A percentile compares a stretch with the other conserved stretches of the same genome.
These are phyloP conservation scores for Trichothecium roseum DNA, from an alignment of 2,329 filamentous ascomycete species.

Conservation along the genomic window DNA sequence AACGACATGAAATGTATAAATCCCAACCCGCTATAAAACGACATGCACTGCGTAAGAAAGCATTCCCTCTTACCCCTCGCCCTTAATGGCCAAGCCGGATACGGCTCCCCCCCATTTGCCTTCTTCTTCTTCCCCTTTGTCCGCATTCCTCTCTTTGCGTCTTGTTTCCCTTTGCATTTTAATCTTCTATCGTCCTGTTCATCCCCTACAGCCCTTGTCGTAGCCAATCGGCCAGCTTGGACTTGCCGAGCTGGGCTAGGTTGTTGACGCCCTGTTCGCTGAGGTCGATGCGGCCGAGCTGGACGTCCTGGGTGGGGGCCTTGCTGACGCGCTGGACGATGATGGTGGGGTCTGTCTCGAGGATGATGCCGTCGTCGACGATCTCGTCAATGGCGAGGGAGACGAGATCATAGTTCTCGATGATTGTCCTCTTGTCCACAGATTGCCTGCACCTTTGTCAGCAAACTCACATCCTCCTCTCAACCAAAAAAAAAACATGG, in stretches of 20 bases:
- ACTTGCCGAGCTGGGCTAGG: conserved; percentile 86
- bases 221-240: conserved; percentile 82
- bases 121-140: conserved; percentile 3
- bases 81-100: too few species aligned
- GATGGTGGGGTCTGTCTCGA: conserved; percentile 93
- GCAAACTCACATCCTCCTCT: background rate
- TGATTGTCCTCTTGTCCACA: conserved; percentile 92
- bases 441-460: conserved; percentile 56
- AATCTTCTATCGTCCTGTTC: too few species aligned
- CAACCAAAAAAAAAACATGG: background rate
- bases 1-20: background rate
- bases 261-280: conserved; percentile 94
- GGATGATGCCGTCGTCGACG: conserved; percentile 87
- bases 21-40: conserved; percentile 2
- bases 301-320: conserved; percentile 82
- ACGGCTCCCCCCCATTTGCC: too few species aligned
- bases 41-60: background rate
- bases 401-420: conserved; percentile 97
- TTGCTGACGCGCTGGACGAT: conserved; percentile 87
- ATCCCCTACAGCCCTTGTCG: conserved; percentile 60
- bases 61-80: conserved; percentile 2
- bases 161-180: too few species aligned
- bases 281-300: conserved; percentile 87
- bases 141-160: too few species aligned
- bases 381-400: conserved; percentile 92